These are phyloP conservation scores for Paraglomus brasilianum DNA, from an alignment of 192 early-diverging fungal species.

Conservation along the genomic window DNA sequence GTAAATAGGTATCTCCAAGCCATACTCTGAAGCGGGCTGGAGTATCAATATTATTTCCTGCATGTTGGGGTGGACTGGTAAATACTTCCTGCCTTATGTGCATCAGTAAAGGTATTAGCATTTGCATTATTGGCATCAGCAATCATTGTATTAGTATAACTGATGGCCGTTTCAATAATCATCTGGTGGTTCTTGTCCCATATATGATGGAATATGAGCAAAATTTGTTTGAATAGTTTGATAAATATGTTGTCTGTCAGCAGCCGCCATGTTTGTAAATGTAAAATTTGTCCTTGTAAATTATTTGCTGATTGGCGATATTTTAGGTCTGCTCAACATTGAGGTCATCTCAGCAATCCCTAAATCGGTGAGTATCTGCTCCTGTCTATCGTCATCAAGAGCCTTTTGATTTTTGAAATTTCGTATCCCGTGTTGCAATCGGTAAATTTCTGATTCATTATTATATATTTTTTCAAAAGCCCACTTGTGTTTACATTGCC, in stretches of 20 bases:
- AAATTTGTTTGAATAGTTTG: not conserved
- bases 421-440: too few species aligned
- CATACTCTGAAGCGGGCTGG: conserved; percentile 2
- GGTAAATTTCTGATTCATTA: too few species aligned
- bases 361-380: too few species aligned
- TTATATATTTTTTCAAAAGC: too few species aligned
- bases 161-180: not conserved
- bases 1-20: not conserved
- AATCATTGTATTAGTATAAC: not conserved
- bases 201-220: conserved; percentile 13
- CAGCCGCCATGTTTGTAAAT: conserved; percentile 20
- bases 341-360: too few species aligned
- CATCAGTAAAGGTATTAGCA: conserved; percentile 7
- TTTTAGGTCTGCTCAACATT: too few species aligned
- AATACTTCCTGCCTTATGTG: conserved; percentile 1
- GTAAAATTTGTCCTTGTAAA: too few species aligned
- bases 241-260: conserved; percentile 1
- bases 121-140: not conserved
- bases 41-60: not conserved
- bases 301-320: too few species aligned
- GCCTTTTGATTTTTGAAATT: too few species aligned
- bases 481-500: too few species aligned
- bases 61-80: conserved; percentile 6
- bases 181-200: conserved; percentile 16
- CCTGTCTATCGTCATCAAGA: too few species aligned